phyloP scores from a whole-genome alignment of 495 filamentous ascomycete genomes.

The Penicillium nucicola region DNA sequence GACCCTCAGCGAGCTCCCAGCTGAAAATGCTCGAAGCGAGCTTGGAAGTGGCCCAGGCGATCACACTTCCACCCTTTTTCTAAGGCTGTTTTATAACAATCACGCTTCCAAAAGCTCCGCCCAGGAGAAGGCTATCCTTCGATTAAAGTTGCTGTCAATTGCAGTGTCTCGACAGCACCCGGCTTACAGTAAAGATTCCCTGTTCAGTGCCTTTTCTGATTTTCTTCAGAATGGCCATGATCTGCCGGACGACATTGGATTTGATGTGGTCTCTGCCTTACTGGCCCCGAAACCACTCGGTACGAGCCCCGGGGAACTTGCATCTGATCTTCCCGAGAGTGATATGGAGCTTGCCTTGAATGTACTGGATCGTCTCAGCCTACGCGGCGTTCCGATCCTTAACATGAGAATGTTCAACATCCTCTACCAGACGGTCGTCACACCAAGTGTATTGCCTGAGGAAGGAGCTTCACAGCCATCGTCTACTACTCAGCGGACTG shows the following conservation, averaged over 20 bases:
- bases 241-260: constrained; percentile 33
- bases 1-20: constrained; percentile 30
- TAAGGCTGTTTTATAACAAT: constrained; percentile 40
- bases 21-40: constrained; percentile 25
- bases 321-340: constrained; percentile 16
- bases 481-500: constrained; percentile 3
- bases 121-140: constrained; percentile 24
- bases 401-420: constrained; percentile 41
- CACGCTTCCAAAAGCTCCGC: constrained; percentile 28
- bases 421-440: constrained; percentile 35
- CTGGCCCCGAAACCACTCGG: constrained; percentile 21
- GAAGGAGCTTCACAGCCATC: background rate
- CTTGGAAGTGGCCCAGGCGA: constrained; percentile 44
- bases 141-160: constrained; percentile 34
- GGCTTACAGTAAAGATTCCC: constrained; percentile 30
- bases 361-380: constrained; percentile 44
- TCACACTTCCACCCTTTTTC: constrained; percentile 44
- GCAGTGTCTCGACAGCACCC: constrained; percentile 37
- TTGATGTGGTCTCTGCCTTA: constrained; percentile 35
- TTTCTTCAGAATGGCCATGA: constrained; percentile 29
- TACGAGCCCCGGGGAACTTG: background rate
- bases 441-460: background rate
- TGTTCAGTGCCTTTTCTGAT: constrained; percentile 29
- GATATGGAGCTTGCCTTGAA: constrained; percentile 40
- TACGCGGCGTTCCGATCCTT: constrained; percentile 41